Conservation (phyloP, 1,284 basidiomycete genomes). For the Apiotrichum akiyoshidainum region DNA sequence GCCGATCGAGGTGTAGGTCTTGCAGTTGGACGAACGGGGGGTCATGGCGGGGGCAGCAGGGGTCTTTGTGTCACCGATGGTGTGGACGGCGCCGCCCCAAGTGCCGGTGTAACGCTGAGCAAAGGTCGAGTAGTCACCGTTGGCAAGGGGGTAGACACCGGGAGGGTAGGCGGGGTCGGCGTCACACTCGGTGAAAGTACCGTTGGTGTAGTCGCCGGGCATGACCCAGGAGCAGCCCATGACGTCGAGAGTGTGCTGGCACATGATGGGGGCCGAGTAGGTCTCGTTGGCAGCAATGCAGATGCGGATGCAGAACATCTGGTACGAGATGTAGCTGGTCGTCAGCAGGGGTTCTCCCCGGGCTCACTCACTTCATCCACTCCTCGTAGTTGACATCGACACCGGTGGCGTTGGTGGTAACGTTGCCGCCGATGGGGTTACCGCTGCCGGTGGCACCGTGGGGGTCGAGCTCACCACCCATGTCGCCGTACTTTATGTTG, state of each 20-base stretch:
- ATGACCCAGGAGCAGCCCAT: slow-evolving; percentile 54
- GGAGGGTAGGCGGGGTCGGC: slow-evolving; percentile 51
- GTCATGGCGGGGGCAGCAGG: slow-evolving; percentile 41
- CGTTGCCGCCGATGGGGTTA: slow-evolving; percentile 57
- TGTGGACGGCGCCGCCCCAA: slow-evolving; percentile 30
- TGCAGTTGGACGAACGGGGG: slow-evolving; percentile 49
- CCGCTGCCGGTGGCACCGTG: slow-evolving; percentile 54
- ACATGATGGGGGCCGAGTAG: slow-evolving; percentile 42
- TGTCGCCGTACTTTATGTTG: slow-evolving; percentile 51
- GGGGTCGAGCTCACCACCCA: slow-evolving; percentile 55
- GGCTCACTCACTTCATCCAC: slow-evolving; percentile 52
- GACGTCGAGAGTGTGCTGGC: slow-evolving; percentile 50
- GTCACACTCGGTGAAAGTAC: slow-evolving; percentile 51
- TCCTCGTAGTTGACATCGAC: slow-evolving; percentile 55
- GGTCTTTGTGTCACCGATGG: slow-evolving; percentile 48
- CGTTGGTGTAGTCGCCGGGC: slow-evolving; percentile 52
- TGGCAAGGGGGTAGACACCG: slow-evolving; percentile 44
- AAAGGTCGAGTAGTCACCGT: slow-evolving; percentile 50
- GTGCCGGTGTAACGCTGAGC: slow-evolving; percentile 52
- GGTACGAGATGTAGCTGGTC: slow-evolving; percentile 49
- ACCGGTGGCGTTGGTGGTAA: slow-evolving; percentile 55
- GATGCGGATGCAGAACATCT: slow-evolving; percentile 52
- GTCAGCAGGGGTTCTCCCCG: background rate
- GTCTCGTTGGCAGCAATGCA: slow-evolving; percentile 49
- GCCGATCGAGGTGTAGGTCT: slow-evolving; percentile 45